phyloP scores from a whole-genome alignment of 1,284 basidiomycete species.

The Earliella scabrosa region DNA sequence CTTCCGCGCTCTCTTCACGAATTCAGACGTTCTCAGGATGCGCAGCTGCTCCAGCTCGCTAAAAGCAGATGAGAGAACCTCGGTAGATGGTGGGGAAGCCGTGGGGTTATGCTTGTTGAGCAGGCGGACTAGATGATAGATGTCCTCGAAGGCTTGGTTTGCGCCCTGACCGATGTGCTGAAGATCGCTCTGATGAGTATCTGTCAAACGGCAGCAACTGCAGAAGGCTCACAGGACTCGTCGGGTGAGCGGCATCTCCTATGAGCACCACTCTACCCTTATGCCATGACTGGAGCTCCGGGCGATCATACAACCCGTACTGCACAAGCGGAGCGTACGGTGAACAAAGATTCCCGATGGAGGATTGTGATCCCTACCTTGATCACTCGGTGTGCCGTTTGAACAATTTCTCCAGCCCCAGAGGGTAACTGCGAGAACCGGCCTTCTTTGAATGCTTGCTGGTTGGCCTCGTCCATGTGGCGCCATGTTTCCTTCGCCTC shows the following conservation, averaged over 20 bases:
- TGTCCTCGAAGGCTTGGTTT: constrained; percentile 52
- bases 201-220: no score
- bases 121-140: constrained; percentile 43
- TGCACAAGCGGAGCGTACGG: constrained; percentile 13
- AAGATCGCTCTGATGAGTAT: no score
- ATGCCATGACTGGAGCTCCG: constrained; percentile 48
- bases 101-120: constrained; percentile 40
- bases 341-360: not conserved
- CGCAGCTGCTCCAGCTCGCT: constrained; percentile 35
- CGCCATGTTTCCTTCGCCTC: constrained; percentile 50
- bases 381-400: constrained; percentile 39
- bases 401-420: constrained; percentile 42
- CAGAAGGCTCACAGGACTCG: constrained; percentile 35
- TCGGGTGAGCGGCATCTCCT: constrained; percentile 41
- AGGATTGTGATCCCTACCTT: constrained; percentile 37
- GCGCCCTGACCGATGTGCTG: constrained; percentile 56
- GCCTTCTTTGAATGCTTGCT: constrained; percentile 37
- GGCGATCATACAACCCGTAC: constrained; percentile 53
- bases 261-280: constrained; percentile 38
- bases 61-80: constrained; percentile 37
- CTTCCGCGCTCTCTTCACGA: constrained; percentile 43
- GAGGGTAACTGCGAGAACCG: constrained; percentile 39
- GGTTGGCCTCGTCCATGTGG: constrained; percentile 37
- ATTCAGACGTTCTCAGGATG: constrained; percentile 36
- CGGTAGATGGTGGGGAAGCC: constrained; percentile 33